Conservation (phyloP, 1,284 basidiomycete species). For the Marasmius oreades region DNA sequence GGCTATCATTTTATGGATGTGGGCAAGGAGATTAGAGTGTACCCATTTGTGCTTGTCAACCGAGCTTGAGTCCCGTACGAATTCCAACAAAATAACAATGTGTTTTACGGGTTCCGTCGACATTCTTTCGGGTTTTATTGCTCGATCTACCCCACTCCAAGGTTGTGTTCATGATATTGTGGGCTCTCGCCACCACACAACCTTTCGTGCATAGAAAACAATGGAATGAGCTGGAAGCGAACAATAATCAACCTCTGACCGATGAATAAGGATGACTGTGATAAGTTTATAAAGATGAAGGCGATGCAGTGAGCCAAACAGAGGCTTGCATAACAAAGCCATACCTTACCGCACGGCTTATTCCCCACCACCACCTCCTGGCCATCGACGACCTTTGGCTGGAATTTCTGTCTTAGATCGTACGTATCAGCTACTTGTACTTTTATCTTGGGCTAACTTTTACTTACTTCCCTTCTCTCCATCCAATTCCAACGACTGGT, state of each 20-base stretch:
- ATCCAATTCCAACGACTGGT: slow-evolving; percentile 15
- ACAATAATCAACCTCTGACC: background rate
- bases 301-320: slow-evolving; percentile 3
- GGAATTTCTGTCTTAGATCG: slow-evolving; percentile 9
- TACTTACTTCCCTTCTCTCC: background rate
- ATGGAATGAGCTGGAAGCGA: background rate
- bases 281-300: background rate
- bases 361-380: slow-evolving; percentile 47
- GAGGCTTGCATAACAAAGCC: slow-evolving; percentile 8
- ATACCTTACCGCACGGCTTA: slow-evolving; percentile 28
- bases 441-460: slow-evolving; percentile 3
- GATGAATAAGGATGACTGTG: background rate
- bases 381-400: slow-evolving; percentile 17
- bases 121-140: too few species aligned
- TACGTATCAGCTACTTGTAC: slow-evolving; percentile 16
- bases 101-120: too few species aligned
- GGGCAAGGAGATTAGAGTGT: too few species aligned
- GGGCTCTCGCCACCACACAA: background rate
- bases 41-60: too few species aligned
- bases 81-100: too few species aligned
- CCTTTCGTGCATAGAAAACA: background rate
- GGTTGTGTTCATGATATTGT: background rate
- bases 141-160: background rate
- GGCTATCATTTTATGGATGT: too few species aligned
- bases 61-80: too few species aligned